Evolutionary conservation across 2,329 filamentous ascomycete genomes (phyloP), one percentile per base, ranked within the genome.

Genomic region (Niveomyces coronatus): DNA sequence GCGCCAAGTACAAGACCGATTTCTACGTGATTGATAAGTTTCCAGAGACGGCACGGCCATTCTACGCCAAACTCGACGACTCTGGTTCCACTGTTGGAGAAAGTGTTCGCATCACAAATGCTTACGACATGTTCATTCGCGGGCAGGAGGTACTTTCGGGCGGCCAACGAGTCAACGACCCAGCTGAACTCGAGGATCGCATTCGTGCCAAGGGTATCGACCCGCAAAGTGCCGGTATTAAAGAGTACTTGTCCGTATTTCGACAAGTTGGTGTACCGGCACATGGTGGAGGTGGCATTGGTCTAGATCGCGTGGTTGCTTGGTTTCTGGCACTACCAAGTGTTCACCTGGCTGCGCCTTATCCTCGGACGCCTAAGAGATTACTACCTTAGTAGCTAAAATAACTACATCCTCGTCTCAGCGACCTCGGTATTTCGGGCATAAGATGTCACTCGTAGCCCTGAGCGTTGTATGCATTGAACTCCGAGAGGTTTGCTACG

Each of bases 21-120:
- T 96, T 96, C 67, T 96, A 94, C 66, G 81, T 93, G 16, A 74
- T 98, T 45, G 89, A 96, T 69, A 91, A 96, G 64, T 98, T 94
- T 71, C 91, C 91, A 31, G 79, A 91, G 60, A 69, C 71, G 26
- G 85, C 91, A 15, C 77, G 91, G 20, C 89, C 89, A 5, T 94
- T 94, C 63, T 96, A 95, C 63, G 87, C 89, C n/a, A n/a, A n/a
- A 44, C 85, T 89, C 67, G 78, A 84, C 38, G 83, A 84, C 53
- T 74, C 76, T 3, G 65, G 73, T 30, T 74, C 83, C 50, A 68
- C 74, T 39, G n/a, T n/a, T n/a, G n/a, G n/a, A n/a, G n/a, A 68
- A 69, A 24, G 72, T 85, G 46, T n/a, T n/a, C n/a, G n/a, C n/a
- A n/a, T n/a, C n/a, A 85, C 74, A 9, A 79, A 79, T 47, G 73